Percentiles rank a stretch among this genome's conserved stretches.
Evolutionary conservation across 1,139 yeast genomes (phyloP).

Genomic region (Taphrina populina): DNA sequence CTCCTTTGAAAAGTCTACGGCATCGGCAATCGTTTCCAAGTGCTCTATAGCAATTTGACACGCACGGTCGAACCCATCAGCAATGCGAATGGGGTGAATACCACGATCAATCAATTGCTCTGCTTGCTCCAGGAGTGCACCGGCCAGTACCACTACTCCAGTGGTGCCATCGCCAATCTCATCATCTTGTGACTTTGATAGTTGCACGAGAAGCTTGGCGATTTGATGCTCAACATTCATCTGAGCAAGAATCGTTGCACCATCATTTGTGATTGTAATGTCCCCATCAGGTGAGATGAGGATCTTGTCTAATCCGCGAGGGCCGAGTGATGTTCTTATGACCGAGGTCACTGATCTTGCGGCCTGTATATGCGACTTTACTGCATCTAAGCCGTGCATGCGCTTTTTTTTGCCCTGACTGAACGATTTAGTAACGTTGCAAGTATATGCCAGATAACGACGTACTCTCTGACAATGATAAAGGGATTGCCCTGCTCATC

Average conservation of each 20-base stretch:
- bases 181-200: constrained; percentile 94
- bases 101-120: constrained; percentile 92
- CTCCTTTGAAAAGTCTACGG: constrained; percentile 49
- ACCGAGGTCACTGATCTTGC: constrained; percentile 94
- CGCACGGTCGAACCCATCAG: constrained; percentile 96
- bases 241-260: constrained; percentile 92
- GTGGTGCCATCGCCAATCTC: constrained; percentile 99
- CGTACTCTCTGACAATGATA: constrained; percentile 81
- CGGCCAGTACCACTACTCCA: constrained; percentile 95
- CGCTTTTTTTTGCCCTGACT: constrained; percentile 83
- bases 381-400: constrained; percentile 90
- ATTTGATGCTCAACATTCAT: constrained; percentile 96
- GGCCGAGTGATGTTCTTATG: constrained; percentile 89
- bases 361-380: constrained; percentile 83
- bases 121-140: constrained; percentile 92
- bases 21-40: constrained; percentile 72
- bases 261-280: constrained; percentile 96
- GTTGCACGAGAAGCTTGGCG: constrained; percentile 90
- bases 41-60: constrained; percentile 82
- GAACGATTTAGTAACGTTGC: not conserved
- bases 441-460: constrained; percentile 1
- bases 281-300: constrained; percentile 93
- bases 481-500: constrained; percentile 99
- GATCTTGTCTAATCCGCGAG: constrained; percentile 92
- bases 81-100: constrained; percentile 93